Percentiles rank a stretch among this genome's conserved stretches.
Conservation (phyloP, 139 green algal genomes). For the Marvania coccoides region DNA sequence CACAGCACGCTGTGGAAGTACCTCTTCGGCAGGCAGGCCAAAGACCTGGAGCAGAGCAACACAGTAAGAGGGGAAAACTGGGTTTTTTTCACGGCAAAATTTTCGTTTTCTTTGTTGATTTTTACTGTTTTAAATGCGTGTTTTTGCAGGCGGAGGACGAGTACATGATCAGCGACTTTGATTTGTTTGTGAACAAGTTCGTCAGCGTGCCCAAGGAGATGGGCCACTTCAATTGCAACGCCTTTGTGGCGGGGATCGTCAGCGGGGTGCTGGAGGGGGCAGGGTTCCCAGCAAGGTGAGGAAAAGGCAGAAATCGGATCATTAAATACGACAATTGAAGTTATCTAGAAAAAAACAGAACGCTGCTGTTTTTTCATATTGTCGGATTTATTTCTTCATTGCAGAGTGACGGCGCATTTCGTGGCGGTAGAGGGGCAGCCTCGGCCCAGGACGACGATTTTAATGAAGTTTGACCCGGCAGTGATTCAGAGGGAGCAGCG, state of each 20-base stretch:
- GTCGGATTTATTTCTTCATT: neutral
- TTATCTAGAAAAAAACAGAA: conserved; percentile 3
- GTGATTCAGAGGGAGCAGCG: conserved; percentile 64
- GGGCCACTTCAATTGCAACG: conserved; percentile 78
- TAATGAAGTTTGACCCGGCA: conserved; percentile 78
- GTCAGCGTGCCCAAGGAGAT: conserved; percentile 91
- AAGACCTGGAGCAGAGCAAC: conserved; percentile 93
- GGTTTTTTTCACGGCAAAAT: neutral
- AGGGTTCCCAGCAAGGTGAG: conserved; percentile 77
- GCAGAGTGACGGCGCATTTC: conserved; percentile 79
- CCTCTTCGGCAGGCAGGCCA: conserved; percentile 86
- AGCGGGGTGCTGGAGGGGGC: conserved; percentile 79
- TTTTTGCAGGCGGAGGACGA: conserved; percentile 77
- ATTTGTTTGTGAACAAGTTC: conserved; percentile 81
- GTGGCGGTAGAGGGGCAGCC: conserved; percentile 40
- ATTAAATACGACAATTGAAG: neutral
- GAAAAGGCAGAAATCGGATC: neutral
- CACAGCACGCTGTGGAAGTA: conserved; percentile 85
- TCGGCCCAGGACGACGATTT: conserved; percentile 74
- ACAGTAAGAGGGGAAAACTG: conserved; percentile 21
- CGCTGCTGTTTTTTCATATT: conserved; percentile 14
- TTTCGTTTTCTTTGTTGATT: neutral
- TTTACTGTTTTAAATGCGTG: neutral
- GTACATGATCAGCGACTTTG: conserved; percentile 93
- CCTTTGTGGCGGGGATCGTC: conserved; percentile 89